Evolutionary conservation across 2,329 filamentous ascomycete species (phyloP).

Genomic region (Penicillium sp.): DNA sequence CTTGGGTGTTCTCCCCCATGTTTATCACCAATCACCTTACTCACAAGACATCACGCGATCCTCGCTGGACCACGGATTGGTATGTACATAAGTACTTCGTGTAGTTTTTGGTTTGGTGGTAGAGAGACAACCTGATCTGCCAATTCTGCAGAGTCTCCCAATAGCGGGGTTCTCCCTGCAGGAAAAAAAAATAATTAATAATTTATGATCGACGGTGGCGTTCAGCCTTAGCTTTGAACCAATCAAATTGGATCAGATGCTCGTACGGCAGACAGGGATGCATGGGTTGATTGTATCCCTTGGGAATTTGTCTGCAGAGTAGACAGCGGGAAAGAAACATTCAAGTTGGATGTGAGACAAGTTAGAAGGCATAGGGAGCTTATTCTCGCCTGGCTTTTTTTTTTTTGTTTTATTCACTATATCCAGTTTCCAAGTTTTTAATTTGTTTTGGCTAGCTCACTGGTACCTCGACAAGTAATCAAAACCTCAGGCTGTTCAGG

Average conservation of each 20-base stretch:
- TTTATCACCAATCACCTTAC: constrained; percentile 9
- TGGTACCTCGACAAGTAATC: too few species aligned
- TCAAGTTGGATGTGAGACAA: too few species aligned
- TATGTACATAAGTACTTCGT: too few species aligned
- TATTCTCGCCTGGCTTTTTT: too few species aligned
- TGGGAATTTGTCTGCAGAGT: too few species aligned
- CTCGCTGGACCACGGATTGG: not conserved
- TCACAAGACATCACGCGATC: constrained; percentile 16
- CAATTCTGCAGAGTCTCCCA: constrained; percentile 10
- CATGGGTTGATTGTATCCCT: not conserved
- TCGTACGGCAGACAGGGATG: not conserved
- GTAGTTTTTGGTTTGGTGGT: not conserved
- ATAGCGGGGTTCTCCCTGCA: constrained; percentile 20
- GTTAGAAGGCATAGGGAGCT: too few species aligned
- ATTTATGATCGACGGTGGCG: constrained; percentile 15
- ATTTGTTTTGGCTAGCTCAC: too few species aligned
- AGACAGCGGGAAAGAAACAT: too few species aligned
- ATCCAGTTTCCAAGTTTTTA: too few species aligned
- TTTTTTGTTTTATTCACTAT: too few species aligned
- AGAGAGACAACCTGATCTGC: not conserved
- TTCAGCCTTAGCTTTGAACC: not conserved
- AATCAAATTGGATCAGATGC: not conserved
- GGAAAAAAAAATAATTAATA: not conserved
- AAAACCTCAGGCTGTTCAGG: too few species aligned
- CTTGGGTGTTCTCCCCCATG: not conserved